These are phyloP conservation scores for Phytophthora aleatoria DNA, from an alignment of 352 stramenopile species.

Conservation along the genomic window DNA sequence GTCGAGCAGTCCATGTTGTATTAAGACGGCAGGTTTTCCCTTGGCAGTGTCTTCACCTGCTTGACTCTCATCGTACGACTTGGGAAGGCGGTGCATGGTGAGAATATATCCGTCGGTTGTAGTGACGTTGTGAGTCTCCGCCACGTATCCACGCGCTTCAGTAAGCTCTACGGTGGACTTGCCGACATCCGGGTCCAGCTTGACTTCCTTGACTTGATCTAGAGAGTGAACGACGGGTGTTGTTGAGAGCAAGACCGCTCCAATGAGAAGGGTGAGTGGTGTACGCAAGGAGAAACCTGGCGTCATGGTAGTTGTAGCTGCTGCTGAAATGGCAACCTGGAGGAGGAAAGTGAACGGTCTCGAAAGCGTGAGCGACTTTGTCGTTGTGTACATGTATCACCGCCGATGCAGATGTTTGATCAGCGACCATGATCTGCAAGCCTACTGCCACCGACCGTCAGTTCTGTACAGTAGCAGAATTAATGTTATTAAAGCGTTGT, in stretches of 20 bases:
- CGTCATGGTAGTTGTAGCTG: slow-evolving; percentile 8
- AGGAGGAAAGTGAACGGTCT: not conserved
- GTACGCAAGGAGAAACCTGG: not conserved
- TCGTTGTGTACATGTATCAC: not conserved
- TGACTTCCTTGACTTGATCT: slow-evolving; percentile 24
- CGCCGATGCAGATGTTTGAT: slow-evolving; percentile 22
- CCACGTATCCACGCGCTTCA: slow-evolving; percentile 44
- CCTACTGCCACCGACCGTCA: not conserved
- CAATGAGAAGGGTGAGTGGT: slow-evolving; percentile 8
- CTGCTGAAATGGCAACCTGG: slow-evolving; percentile 10
- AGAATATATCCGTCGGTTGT: slow-evolving; percentile 58
- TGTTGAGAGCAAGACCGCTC: slow-evolving; percentile 1
- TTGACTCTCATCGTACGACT: slow-evolving; percentile 46
- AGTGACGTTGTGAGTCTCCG: slow-evolving; percentile 48
- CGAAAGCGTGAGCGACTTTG: not conserved
- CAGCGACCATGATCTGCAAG: slow-evolving; percentile 17
- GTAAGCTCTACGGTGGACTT: slow-evolving; percentile 36
- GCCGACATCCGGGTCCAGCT: slow-evolving; percentile 33
- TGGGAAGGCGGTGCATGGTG: slow-evolving; percentile 56
- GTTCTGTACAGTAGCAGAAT: too few relatives aligned
- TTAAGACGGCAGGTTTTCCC: slow-evolving; percentile 47
- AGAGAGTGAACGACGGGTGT: slow-evolving; percentile 16
- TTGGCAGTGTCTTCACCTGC: slow-evolving; percentile 12
- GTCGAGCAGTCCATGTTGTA: slow-evolving; percentile 59
- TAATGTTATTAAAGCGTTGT: slow-evolving; percentile 7